Evolutionary conservation across 106 monocot species (phyloP).

Genomic region (Platanthera guangdongensis): DNA sequence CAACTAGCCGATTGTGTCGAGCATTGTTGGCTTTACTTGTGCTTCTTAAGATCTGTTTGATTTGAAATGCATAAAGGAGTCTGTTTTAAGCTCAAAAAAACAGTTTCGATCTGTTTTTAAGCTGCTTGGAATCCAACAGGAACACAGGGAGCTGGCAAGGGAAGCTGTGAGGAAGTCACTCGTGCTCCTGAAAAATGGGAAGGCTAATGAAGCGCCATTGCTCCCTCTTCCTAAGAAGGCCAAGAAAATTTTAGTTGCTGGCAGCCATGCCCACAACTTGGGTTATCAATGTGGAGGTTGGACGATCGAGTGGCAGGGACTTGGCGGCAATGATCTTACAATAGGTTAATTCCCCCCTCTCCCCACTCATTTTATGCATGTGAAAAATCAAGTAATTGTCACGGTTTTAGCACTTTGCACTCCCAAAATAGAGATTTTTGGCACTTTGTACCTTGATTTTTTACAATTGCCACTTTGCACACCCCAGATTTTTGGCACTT

Average conservation of each 20-base stretch:
- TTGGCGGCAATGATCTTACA: constrained; percentile 32
- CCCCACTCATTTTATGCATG: neutral
- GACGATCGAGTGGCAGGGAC: constrained; percentile 48
- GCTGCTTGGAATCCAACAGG: constrained; percentile 13
- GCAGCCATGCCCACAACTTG: constrained; percentile 49
- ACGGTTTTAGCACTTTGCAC: too few relatives aligned
- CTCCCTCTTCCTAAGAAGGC: constrained; percentile 40
- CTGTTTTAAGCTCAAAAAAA: neutral
- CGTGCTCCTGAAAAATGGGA: constrained; percentile 53
- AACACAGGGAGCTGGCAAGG: constrained; percentile 42
- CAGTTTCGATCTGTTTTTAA: neutral
- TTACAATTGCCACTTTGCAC: too few relatives aligned
- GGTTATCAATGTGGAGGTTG: constrained; percentile 56
- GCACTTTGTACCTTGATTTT: too few relatives aligned
- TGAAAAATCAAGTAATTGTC: too few relatives aligned
- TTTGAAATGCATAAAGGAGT: neutral
- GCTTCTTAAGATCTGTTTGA: neutral
- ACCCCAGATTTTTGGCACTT: too few relatives aligned
- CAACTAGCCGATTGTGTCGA: too few relatives aligned
- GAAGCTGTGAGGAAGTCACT: constrained; percentile 60
- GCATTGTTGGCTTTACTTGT: too few relatives aligned
- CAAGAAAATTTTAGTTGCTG: constrained; percentile 38
- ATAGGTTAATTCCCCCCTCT: constrained; percentile 11
- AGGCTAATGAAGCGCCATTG: constrained; percentile 15
- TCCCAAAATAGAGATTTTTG: too few relatives aligned